Conservation (phyloP, 148 eudicot species). For the Heliamphora exappendiculata region DNA sequence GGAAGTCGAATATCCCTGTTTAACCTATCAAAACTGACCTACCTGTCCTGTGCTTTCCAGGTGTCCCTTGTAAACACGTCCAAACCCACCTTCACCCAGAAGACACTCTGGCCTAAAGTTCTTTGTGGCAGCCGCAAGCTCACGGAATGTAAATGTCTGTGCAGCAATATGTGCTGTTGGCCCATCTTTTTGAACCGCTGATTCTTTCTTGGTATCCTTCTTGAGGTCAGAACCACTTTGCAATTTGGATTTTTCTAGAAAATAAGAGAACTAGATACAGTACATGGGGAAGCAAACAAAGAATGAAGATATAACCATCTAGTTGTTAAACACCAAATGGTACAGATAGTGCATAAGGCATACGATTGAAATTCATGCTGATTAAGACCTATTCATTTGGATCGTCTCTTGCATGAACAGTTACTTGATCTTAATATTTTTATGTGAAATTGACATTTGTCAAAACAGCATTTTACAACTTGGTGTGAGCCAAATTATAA, state of each 20-base stretch:
- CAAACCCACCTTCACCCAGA: slow-evolving; percentile 97
- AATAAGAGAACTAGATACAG: slow-evolving; percentile 6
- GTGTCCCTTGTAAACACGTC: slow-evolving; percentile 90
- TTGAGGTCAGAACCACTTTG: slow-evolving; percentile 53
- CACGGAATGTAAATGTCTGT: slow-evolving; percentile 86
- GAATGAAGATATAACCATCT: neutral
- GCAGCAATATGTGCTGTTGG: slow-evolving; percentile 86
- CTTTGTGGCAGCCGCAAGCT: slow-evolving; percentile 88
- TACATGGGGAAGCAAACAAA: neutral
- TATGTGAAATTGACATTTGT: neutral
- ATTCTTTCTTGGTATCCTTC: slow-evolving; percentile 77
- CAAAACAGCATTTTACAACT: neutral
- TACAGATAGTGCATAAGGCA: neutral
- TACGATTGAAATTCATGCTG: neutral
- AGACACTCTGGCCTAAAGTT: slow-evolving; percentile 79
- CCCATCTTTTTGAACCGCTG: slow-evolving; percentile 51
- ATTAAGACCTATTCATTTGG: neutral
- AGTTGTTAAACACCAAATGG: neutral
- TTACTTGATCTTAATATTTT: neutral
- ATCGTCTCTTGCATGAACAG: neutral
- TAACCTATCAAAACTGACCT: neutral
- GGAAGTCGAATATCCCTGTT: neutral
- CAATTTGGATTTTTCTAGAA: slow-evolving; percentile 60
- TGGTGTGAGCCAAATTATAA: neutral
- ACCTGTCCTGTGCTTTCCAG: slow-evolving; percentile 94